Percentiles rank a stretch among this genome's conserved stretches.
Conservation (phyloP, 1,284 basidiomycete species). For the Amylostereum areolatum region DNA sequence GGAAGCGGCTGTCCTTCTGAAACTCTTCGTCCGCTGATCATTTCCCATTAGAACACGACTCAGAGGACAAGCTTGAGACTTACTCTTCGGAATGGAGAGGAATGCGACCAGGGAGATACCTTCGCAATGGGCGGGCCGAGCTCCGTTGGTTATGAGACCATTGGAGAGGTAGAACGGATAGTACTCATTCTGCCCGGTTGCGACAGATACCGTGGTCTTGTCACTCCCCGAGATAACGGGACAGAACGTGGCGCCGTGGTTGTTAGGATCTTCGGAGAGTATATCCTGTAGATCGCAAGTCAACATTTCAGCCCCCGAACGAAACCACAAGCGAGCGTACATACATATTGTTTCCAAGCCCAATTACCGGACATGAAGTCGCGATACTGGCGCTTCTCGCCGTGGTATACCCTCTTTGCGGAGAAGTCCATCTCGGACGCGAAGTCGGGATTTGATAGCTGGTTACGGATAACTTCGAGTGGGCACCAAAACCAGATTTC, state of each 20-base stretch:
- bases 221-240: conserved; percentile 16
- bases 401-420: too few relatives aligned
- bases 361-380: conserved; percentile 18
- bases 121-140: conserved; percentile 18
- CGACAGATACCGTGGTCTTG: conserved; percentile 21
- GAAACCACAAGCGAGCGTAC: conserved; percentile 4
- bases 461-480: too few relatives aligned
- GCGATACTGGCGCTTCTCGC: too few relatives aligned
- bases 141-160: conserved; percentile 14
- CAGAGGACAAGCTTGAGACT: neutral
- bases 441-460: too few relatives aligned
- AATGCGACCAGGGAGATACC: too few relatives aligned
- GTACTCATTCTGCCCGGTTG: conserved; percentile 17
- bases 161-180: conserved; percentile 17
- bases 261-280: conserved; percentile 7
- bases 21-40: neutral
- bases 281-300: conserved; percentile 4
- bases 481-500: too few relatives aligned
- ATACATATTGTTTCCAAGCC: conserved; percentile 13
- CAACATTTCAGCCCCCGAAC: neutral
- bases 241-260: conserved; percentile 11
- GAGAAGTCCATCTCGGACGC: too few relatives aligned
- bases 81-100: conserved; percentile 20
- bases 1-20: neutral
- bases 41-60: too few relatives aligned